phyloP scores from a whole-genome alignment of 1,139 yeast species.

The Candida albicans region DNA sequence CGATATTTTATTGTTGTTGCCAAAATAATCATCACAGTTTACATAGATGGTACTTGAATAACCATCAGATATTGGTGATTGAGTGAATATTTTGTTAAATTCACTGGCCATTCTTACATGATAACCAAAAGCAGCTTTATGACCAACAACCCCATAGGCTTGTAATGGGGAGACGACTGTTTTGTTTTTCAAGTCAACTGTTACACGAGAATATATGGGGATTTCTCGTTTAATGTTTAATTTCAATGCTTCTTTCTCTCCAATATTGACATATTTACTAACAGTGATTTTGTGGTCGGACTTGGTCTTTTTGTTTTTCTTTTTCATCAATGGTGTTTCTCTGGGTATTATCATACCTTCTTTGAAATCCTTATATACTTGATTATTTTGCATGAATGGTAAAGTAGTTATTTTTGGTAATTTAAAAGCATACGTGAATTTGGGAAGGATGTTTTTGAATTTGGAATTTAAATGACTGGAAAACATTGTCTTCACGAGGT shows the following conservation, averaged over 20 bases:
- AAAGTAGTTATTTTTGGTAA: constrained; percentile 72
- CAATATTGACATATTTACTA: constrained; percentile 68
- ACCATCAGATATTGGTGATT: constrained; percentile 65
- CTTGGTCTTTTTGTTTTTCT: constrained; percentile 42
- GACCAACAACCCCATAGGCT: constrained; percentile 68
- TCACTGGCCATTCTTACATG: constrained; percentile 54
- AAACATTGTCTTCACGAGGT: constrained; percentile 66
- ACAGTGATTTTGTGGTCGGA: constrained; percentile 52
- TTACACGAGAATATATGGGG: constrained; percentile 78
- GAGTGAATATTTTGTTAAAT: constrained; percentile 70
- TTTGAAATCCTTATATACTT: constrained; percentile 35
- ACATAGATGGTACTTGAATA: constrained; percentile 67
- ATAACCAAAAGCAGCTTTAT: constrained; percentile 68
- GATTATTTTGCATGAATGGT: constrained; percentile 66
- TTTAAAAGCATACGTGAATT: constrained; percentile 65
- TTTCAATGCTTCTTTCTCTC: constrained; percentile 57
- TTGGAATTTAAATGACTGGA: constrained; percentile 26
- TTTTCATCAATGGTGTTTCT: constrained; percentile 38
- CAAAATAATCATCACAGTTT: constrained; percentile 63
- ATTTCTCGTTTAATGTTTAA: constrained; percentile 57
- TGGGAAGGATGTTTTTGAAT: constrained; percentile 17
- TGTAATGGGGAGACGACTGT: constrained; percentile 69
- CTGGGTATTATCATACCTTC: constrained; percentile 77
- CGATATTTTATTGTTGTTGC: constrained; percentile 6
- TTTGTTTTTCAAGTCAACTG: constrained; percentile 64